Conservation (phyloP, 148 eudicot genomes). For the Rhododendron kiyosumense region DNA sequence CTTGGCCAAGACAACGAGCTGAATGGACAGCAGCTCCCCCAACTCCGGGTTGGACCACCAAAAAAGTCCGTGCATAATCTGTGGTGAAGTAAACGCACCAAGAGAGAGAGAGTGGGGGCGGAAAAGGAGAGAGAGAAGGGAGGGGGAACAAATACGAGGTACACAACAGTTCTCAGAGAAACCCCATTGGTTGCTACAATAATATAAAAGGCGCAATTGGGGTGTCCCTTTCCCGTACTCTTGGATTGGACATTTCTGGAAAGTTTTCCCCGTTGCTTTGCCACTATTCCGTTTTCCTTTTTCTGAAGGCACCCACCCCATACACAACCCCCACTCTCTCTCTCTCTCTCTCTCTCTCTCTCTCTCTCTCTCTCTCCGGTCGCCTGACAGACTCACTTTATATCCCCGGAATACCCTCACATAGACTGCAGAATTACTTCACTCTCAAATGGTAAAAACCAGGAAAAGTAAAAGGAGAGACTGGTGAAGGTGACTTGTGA, state of each 20-base stretch:
- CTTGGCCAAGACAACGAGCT: no score
- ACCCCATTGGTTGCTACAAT: neutral
- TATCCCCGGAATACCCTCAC: constrained; percentile 6
- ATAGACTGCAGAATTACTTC: neutral
- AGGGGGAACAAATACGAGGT: neutral
- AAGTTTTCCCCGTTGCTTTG: constrained; percentile 11
- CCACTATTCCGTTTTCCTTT: constrained; percentile 17
- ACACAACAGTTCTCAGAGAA: neutral
- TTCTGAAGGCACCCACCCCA: neutral
- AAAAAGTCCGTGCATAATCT: no score
- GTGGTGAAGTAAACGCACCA: neutral
- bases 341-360: neutral
- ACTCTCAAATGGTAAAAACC: constrained; percentile 9
- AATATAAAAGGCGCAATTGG: neutral
- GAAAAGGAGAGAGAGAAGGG: neutral
- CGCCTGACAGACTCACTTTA: neutral
- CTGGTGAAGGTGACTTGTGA: constrained; percentile 12
- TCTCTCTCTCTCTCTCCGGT: neutral
- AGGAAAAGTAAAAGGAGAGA: neutral
- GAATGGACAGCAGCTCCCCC: no score
- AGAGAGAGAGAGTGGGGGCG: neutral
- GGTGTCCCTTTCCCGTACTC: constrained; percentile 16
- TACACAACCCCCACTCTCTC: no score
- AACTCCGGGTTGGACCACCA: no score
- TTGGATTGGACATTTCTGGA: constrained; percentile 28